Evolutionary conservation across 2,329 filamentous ascomycete genomes (phyloP), one percentile per base, ranked within the genome.

Genomic region (Conoideocrella luteorostrata): DNA sequence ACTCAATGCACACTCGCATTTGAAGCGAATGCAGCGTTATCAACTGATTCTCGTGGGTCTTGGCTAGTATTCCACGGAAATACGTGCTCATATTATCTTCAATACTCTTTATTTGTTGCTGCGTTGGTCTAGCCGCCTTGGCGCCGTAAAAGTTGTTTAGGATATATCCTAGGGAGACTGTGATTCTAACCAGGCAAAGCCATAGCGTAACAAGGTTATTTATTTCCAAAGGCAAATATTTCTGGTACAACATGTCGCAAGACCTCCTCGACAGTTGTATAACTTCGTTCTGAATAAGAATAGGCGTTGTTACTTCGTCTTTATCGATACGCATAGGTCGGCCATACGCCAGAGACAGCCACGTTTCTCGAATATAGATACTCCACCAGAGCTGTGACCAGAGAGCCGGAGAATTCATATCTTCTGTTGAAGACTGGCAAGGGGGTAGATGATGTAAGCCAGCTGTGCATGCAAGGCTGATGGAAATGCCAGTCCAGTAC

Each of bases 401-500:
- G 5, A 34, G 32, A 6, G 15, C 7, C 11, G n/a, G 13, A 13
- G 17, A 7, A 18, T 10, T 18, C 7, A 9, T 18, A 18, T 15
- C 15, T 6, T 7, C 11, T 7, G 17, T 18, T 3, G 32, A 11
- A 7, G 32, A 34, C 2, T 34, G 13, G 32, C 7, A 17, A 32
- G 29, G 9, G 13, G 32, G 11, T 6, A 34, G 32, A 30, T 62
- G 62, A 49, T 72, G 67, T 0, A 72, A 55, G 1, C 69, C 69
- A 2, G 69, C 58, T 4, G 63, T 65, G 22, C 71, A 68, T 12
- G 62, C 65, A 3, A 71, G 57, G 22, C 57, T 61, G 39, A 71
- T 64, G 5, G 68, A 66, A 20, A 67, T 58, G n/a, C 69, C 66
- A 4, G 61, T 65, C 68, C 69, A 71, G 43, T 70, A 66, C 68